Conservation (phyloP, 164 flowering plant genomes). For the Liquidambar formosana region DNA sequence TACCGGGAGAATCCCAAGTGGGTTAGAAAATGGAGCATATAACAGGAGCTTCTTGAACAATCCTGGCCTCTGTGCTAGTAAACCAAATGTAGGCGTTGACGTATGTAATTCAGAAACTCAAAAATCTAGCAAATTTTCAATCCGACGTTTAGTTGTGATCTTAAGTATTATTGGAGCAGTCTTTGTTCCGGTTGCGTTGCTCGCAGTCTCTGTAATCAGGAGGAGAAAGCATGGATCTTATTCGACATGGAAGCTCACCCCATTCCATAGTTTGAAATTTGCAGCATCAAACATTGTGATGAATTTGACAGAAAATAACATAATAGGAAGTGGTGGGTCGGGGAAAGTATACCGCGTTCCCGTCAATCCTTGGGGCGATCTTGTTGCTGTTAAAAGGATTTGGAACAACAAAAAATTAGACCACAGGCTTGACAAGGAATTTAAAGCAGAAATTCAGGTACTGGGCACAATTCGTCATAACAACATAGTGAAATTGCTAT, state of each 20-base stretch:
- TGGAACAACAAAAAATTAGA: no score
- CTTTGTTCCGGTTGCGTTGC: slow-evolving; percentile 1
- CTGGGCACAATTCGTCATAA: slow-evolving; percentile 55
- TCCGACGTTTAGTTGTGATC: slow-evolving; percentile 19
- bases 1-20: slow-evolving; percentile 43
- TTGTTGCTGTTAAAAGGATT: slow-evolving; percentile 71
- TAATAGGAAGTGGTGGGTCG: slow-evolving; percentile 63
- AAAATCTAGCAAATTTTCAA: slow-evolving; percentile 10
- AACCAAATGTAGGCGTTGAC: no score
- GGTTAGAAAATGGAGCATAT: slow-evolving; percentile 31
- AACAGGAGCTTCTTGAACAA: slow-evolving; percentile 20
- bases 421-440: no score
- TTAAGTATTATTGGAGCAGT: slow-evolving; percentile 11
- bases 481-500: slow-evolving; percentile 64
- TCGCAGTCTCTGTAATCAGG: background rate
- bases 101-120: no score
- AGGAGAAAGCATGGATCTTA: slow-evolving; percentile 20
- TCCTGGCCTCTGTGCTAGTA: no score
- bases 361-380: slow-evolving; percentile 20
- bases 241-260: slow-evolving; percentile 43
- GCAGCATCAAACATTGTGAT: slow-evolving; percentile 36
- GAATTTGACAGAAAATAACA: slow-evolving; percentile 35
- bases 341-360: slow-evolving; percentile 14
- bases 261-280: slow-evolving; percentile 52
- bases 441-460: slow-evolving; percentile 43